Percentiles rank a stretch among this genome's conserved stretches.
Evolutionary conservation across 192 early-diverging fungal genomes (phyloP).

Genomic region (Linnemannia zychae): DNA sequence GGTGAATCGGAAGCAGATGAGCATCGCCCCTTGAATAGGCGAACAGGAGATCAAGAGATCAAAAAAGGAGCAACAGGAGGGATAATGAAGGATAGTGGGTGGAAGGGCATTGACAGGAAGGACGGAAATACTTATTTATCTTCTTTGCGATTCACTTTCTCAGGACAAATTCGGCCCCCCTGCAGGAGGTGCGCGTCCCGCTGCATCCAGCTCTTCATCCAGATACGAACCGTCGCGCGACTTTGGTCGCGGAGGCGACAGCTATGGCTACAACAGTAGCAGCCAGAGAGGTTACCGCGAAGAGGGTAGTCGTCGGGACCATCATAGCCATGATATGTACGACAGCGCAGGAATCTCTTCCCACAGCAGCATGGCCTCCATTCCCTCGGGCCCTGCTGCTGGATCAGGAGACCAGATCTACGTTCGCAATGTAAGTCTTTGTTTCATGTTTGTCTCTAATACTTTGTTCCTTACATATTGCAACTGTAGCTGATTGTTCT

Average conservation of each 20-base stretch:
- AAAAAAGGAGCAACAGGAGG: background rate
- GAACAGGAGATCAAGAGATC: slow-evolving; percentile 5
- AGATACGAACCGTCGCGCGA: slow-evolving; percentile 21
- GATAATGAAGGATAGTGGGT: background rate
- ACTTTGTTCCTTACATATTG: background rate
- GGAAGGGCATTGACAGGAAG: background rate
- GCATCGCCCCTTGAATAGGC: background rate
- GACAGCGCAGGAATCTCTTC: background rate
- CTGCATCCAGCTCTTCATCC: background rate
- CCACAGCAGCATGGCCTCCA: slow-evolving; percentile 6
- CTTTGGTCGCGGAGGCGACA: slow-evolving; percentile 10
- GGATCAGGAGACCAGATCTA: slow-evolving; percentile 33
- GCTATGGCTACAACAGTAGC: slow-evolving; percentile 17
- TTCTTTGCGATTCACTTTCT: background rate
- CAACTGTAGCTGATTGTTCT: background rate
- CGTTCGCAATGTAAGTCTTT: slow-evolving; percentile 25
- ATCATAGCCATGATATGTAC: slow-evolving; percentile 2
- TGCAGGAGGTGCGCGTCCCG: slow-evolving; percentile 7
- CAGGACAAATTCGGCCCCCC: slow-evolving; percentile 30
- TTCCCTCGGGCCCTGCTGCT: slow-evolving; percentile 28
- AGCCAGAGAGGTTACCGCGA: slow-evolving; percentile 13
- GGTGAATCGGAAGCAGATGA: slow-evolving; percentile 2
- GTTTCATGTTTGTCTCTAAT: background rate
- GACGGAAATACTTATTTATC: background rate
- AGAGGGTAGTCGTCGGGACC: slow-evolving; percentile 2